Base-by-base conservation (phyloP, 768 basidiomycete genomes). In the Auriscalpium vulgare region DNA sequence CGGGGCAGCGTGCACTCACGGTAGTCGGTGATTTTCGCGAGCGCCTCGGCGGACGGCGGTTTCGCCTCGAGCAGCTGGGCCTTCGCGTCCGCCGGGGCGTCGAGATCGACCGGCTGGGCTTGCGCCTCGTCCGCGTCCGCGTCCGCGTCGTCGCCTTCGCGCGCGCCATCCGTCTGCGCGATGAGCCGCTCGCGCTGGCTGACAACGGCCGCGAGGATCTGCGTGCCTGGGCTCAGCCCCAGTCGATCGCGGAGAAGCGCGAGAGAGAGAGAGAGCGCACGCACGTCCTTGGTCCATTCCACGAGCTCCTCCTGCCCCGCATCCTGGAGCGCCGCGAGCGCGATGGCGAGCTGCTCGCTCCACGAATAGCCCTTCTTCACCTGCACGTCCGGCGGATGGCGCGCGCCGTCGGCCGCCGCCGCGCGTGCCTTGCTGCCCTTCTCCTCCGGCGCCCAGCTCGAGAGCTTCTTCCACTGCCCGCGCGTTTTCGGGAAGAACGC, bases 401-500 rank as follows among this genome's bases (percentile, higher is more conserved):
- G 68, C 11, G 66, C 80, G 50, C 68, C 67, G 17, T 64, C 53
- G 6, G 48, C 56, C 50, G 73, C 69, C 50, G 75, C 71, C 43
- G 66, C 64, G 54, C 71, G 72, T 29, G 29, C 29, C 29, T 29
- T 29, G 52, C 68, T 68, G 66, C 62, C 72, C 62, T 71, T 84
- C 59, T 60, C 62, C 40, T 76, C 75, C 0, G 85, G 84, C 69
- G 86, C 78, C 81, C 83, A 86, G 61, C 84, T 88, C 8, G 89
- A 91, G 66, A 79, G 88, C 63, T 83, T 81, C 70, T 93, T 92
- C 88, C 92, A 94, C 62, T 86, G 75, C 14, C 85, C 83, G 61
- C 87, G 80, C 69, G 90, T 91, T 75, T 90, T 95, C 13, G 91
- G 91, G 74, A 88, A 94, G 76, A 91, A 91, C 9, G 85, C 84